Evolutionary conservation across 345 rosid genomes (phyloP), one percentile per base, ranked within the genome.

Genomic region (Mangifera indica): DNA sequence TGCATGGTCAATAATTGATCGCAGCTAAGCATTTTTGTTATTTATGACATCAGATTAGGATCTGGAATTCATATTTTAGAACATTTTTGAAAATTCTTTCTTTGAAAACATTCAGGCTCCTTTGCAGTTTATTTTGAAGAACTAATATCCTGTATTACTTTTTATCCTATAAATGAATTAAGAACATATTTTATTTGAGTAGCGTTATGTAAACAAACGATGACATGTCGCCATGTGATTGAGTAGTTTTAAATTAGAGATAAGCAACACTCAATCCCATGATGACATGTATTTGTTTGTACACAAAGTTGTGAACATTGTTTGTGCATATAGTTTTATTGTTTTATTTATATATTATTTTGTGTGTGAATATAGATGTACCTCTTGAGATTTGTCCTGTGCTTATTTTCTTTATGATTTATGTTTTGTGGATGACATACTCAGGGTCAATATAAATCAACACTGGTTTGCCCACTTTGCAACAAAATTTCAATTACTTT

Each of bases 401-500:
- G 60, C 56, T 42, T 69, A 24, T 42, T 11, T 56, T 52, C 54
- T 66, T 77, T 49, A 72, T 74, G 18, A 44, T 74, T 48, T 45
- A 29, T 15, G 18, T 60, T 59, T 74, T 75, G 65, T 62, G 74
- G 22, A 73, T 53, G 51, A 68, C 51, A 69, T 79, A 65, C 70
- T 72, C 93, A 94, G 98, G 98, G 98, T 62, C 98, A 94, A 84
- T 94, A 94, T 73, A 94, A 92, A 80, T 94, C 98, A 13, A 94
- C 98, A 13, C 79, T 94, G 65, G 97, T 88, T 62, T 94, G 98
- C 76, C 98, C 98, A 71, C 81, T 70, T 71, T 94, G 98, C 80
- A 77, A 87, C 74, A 90, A 94, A 80, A 82, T 89, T 71, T 94
- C 98, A 46, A 80, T 92, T 78, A 94, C 98, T 34, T 94, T 90